Percentiles rank a stretch among this genome's conserved stretches.
These are phyloP conservation scores for Rhododendron simsii DNA, from an alignment of 148 eudicot species.

Conservation along the genomic window DNA sequence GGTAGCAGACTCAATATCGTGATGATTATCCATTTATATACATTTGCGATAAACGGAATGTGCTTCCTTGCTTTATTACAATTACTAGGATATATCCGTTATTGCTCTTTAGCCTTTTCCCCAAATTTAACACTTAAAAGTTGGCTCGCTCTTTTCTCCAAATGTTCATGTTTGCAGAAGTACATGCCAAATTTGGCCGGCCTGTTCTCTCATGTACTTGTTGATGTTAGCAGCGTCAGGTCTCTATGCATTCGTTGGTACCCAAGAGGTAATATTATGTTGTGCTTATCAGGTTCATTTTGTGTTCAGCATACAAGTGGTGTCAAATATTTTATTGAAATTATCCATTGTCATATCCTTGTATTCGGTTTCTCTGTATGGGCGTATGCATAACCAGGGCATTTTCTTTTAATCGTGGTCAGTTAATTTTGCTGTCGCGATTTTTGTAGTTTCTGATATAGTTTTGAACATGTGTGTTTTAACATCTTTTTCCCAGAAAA, in stretches of 20 bases:
- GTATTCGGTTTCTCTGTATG: not conserved
- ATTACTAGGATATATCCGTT: not conserved
- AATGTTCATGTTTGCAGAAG: slow-evolving; percentile 49
- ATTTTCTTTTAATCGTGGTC: not conserved
- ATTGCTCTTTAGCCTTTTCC: not conserved
- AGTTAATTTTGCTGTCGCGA: not conserved
- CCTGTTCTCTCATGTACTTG: slow-evolving; percentile 74
- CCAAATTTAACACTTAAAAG: not conserved
- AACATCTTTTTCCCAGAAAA: slow-evolving; percentile 23
- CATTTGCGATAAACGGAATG: not conserved
- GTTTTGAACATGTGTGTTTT: not conserved
- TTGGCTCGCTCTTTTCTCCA: not conserved
- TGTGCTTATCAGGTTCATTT: not conserved
- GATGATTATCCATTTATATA: not conserved
- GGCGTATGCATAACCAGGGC: slow-evolving; percentile 4
- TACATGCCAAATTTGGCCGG: slow-evolving; percentile 93
- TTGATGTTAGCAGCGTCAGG: slow-evolving; percentile 90
- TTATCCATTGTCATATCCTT: not conserved
- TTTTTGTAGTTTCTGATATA: not conserved
- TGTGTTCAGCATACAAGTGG: not conserved
- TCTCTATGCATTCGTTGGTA: slow-evolving; percentile 83
- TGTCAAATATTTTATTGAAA: not conserved
- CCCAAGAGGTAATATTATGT: slow-evolving; percentile 60
- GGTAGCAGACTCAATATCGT: slow-evolving; percentile 28
- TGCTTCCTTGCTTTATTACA: not conserved